Base-by-base conservation (phyloP, 2,329 filamentous ascomycete species). In the Gremmenia infestans region DNA sequence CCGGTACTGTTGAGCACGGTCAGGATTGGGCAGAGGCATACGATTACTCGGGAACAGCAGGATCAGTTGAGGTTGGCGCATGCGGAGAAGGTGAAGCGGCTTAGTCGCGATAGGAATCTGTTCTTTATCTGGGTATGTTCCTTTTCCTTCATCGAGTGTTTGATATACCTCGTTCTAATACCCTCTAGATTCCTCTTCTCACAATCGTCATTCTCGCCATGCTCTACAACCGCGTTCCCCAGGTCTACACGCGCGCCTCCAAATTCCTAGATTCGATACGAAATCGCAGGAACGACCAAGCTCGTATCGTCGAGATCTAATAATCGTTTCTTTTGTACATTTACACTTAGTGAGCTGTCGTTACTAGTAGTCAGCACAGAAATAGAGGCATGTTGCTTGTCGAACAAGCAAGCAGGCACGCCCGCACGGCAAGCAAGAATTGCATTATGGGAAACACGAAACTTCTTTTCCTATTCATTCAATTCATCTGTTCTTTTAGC, bases 41-140 rank as follows among this genome's bases (percentile, higher is more conserved):
- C 78, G 53, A 83, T 87, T 57, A 86, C 83, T 32, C 80, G 79
- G 66, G 82, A 86, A 66, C 83, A 87, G 67, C 82, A 85, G 67
- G 82, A 84, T 62, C 81, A 81, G 62, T 76, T 87, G 60, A 75
- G 84, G 46, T 74, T 81, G 52, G 82, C 78, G 25, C 81, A 83
- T 60, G 80, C 83, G 54, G 77, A 79, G 67, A 85, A 82, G 68
- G 74, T 85, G 64, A 87, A 86, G 77, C 78, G 77, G 57, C 73
- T 86, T 57, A 79, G 81, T 61, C 81, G 80, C 56, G 85, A 88
- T 65, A 78, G 79, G 63, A 86, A 86, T 67, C 73, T 88, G 47
- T 87, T 85, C 73, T 84, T 86, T 63, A 78, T 88, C 65, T 88
- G 85, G 85, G 83, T 86, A 78, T 61, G 68, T 66, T 39, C 22